A percentile compares a stretch with the other conserved stretches of the same genome.
Evolutionary conservation across 768 basidiomycete genomes (phyloP).

Genomic region (Strobilomyces confusus): DNA sequence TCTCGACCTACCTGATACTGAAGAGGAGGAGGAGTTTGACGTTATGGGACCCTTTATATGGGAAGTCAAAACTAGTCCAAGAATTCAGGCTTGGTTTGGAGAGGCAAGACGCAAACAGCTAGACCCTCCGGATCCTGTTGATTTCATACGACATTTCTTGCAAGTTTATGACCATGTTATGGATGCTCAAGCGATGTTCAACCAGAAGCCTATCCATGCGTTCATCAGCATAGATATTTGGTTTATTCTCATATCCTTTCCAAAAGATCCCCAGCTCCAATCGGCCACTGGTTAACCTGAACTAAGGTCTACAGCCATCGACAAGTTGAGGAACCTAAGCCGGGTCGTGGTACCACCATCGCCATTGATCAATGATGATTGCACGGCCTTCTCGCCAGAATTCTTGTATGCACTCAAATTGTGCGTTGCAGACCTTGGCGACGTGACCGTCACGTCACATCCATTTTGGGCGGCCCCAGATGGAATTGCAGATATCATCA

Average conservation of each 20-base stretch:
- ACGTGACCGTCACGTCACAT: neutral
- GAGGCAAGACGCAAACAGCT: neutral
- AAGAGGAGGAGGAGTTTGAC: neutral
- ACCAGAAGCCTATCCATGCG: neutral
- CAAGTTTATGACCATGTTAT: neutral
- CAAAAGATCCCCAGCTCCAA: neutral
- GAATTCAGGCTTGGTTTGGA: neutral
- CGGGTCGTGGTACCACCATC: neutral
- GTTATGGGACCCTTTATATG: neutral
- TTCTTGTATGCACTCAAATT: neutral
- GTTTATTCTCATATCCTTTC: neutral
- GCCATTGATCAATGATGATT: neutral
- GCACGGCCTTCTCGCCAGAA: neutral
- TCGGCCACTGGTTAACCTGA: neutral
- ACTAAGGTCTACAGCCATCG: too few species aligned
- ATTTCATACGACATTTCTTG: neutral
- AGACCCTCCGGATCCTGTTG: too few species aligned
- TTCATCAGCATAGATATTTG: neutral
- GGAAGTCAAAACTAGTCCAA: neutral
- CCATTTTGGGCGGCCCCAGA: neutral
- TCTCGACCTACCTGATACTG: too few species aligned
- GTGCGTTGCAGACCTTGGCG: neutral
- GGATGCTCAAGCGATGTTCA: neutral
- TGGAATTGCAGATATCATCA: neutral
- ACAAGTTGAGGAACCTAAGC: too few species aligned